phyloP scores from a whole-genome alignment of 257 asterid genomes.

The Paulownia fortunei region DNA sequence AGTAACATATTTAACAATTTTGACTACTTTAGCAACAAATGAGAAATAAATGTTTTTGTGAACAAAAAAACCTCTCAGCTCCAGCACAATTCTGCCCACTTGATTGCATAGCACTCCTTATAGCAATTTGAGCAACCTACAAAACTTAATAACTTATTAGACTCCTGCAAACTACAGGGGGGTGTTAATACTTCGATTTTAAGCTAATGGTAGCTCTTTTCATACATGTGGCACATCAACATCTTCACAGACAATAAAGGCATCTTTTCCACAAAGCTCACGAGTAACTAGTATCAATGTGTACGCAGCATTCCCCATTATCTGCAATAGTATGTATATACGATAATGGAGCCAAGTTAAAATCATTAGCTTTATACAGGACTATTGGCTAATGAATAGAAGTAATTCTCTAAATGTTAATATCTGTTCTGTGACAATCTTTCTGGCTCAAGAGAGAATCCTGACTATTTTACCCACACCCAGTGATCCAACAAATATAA shows the following conservation, averaged over 20 bases:
- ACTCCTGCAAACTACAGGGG: neutral
- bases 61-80: slow-evolving; percentile 96
- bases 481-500: slow-evolving; percentile 97
- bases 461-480: slow-evolving; percentile 95
- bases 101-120: slow-evolving; percentile 91
- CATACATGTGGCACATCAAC: slow-evolving; percentile 88
- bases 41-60: slow-evolving; percentile 78
- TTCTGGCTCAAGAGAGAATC: slow-evolving; percentile 24
- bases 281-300: slow-evolving; percentile 91
- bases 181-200: slow-evolving; percentile 22
- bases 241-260: slow-evolving; percentile 95
- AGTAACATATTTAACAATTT: slow-evolving; percentile 86
- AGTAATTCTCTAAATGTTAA: slow-evolving; percentile 4
- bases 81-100: slow-evolving; percentile 99
- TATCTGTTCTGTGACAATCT: neutral
- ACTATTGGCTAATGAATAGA: slow-evolving; percentile 13
- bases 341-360: slow-evolving; percentile 15
- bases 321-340: slow-evolving; percentile 51
- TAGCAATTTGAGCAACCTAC: slow-evolving; percentile 98
- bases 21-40: slow-evolving; percentile 90
- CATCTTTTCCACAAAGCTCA: slow-evolving; percentile 99
- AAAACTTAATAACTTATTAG: slow-evolving; percentile 32
- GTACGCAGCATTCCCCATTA: slow-evolving; percentile 95
- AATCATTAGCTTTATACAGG: slow-evolving; percentile 15
- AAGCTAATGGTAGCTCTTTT: slow-evolving; percentile 31